phyloP scores from a whole-genome alignment of 495 filamentous ascomycete genomes.

The Thozetella sp. region DNA sequence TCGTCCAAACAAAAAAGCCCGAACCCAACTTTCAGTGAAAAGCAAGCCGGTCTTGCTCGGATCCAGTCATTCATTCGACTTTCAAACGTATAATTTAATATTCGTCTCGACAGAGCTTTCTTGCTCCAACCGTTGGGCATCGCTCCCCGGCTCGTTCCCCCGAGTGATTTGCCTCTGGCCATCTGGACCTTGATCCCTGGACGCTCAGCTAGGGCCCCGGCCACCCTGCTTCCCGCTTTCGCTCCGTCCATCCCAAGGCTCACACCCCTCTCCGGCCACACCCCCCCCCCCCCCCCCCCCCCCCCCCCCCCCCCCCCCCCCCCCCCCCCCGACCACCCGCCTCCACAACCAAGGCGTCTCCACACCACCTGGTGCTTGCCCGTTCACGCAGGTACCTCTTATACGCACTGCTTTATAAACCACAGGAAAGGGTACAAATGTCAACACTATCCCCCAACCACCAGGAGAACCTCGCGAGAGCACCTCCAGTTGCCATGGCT shows the following conservation, averaged over 20 bases:
- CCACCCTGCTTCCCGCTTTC: slow-evolving; percentile 43
- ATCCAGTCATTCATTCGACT: slow-evolving; percentile 52
- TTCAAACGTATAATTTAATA: slow-evolving; percentile 43
- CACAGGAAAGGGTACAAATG: slow-evolving; percentile 64
- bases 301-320: slow-evolving; percentile 12
- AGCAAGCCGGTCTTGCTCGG: slow-evolving; percentile 57
- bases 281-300: slow-evolving; percentile 19
- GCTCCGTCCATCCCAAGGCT: slow-evolving; percentile 42
- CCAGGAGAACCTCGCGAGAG: slow-evolving; percentile 49
- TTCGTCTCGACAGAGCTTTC: slow-evolving; percentile 31
- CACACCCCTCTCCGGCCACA: slow-evolving; percentile 18
- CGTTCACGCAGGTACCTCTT: slow-evolving; percentile 41
- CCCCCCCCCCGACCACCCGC: slow-evolving; percentile 18
- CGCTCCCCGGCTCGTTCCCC: slow-evolving; percentile 11
- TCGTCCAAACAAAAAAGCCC: not conserved
- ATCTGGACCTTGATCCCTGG: slow-evolving; percentile 38
- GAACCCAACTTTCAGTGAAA: slow-evolving; percentile 32
- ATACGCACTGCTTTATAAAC: too few species aligned
- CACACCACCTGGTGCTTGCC: slow-evolving; percentile 34
- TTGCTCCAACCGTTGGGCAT: slow-evolving; percentile 11
- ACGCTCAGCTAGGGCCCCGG: slow-evolving; percentile 26
- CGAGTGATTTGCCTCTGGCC: slow-evolving; percentile 21
- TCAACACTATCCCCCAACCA: slow-evolving; percentile 60
- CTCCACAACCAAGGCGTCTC: slow-evolving; percentile 28
- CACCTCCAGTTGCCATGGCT: slow-evolving; percentile 59